Evolutionary conservation across 2,329 filamentous ascomycete genomes (phyloP), one percentile per base, ranked within the genome.

Genomic region (Golovinomyces cichoracearum): DNA sequence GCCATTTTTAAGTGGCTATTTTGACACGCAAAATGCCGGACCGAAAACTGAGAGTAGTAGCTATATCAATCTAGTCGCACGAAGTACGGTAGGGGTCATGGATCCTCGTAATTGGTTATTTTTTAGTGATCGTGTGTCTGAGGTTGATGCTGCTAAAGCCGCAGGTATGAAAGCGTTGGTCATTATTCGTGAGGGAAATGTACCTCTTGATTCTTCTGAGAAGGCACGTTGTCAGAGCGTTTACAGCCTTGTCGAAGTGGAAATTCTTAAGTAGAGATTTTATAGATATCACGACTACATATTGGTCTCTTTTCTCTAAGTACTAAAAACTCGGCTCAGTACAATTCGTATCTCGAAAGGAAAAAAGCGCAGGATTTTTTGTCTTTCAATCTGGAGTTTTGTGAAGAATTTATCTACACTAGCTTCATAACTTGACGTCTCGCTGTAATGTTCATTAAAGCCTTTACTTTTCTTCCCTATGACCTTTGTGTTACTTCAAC

Each of bases 11-110:
- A 67, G 66, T 41, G 77, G 70, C 55, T 83, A 76, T 69, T 88
- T 83, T 59, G 83, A 90, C 61, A 88, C 82, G 3, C 73, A 81
- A 50, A 88, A 83, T 61, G 82, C 83, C 27, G 83, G 83, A 1
- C 69, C 73, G 49, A 90, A 90, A 66, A 73, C 70, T 42, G 73
- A 83, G 56, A 60, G 64, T 35, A 62, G 61, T 21, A 86, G 81
- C 61, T 90, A 88, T 63, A 62, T 64, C 47, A 57, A 51, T 47
- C 60, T 62, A 47, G 52, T 49, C 10, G 41, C 47, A 48, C 7
- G 23, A n/a, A 6, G 44, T 26, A 38, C 31, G 31, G 41, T 47
- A 48, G 41, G n/a, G 12, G 44, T 21, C 9, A 9, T 19, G 7
- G 61, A 72, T 15, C 23, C 22, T n/a, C 62, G 61, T 10, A 66